Evolutionary conservation across 768 basidiomycete species (phyloP), one percentile per base, ranked within the genome.

Genomic region (Obba rivulosa): DNA sequence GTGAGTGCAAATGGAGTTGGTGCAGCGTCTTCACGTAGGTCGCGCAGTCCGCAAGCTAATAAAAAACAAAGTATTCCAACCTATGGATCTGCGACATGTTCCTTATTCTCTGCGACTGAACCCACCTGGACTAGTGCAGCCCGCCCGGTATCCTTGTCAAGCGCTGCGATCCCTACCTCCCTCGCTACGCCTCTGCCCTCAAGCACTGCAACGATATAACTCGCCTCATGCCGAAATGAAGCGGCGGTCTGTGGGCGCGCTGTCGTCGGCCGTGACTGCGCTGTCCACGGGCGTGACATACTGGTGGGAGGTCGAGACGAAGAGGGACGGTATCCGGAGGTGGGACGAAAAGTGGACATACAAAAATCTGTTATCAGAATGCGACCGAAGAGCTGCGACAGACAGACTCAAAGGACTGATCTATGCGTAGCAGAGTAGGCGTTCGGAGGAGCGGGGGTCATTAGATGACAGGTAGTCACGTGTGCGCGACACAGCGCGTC

Each of bases 11-110:
- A 57, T 88, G 82, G 80, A 92, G 81, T 53, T 92, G 89, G 59
- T 92, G 87, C 17, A 92, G 65, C 0, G 89, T 88, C 64, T 92
- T 92, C 50, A 91, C 83, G 54, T 92, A 94, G 13, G 92, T 92
- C 48, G 88, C 82, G 49, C 85, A 85, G 61, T 96, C 93, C 31
- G 85, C 80, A 24, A 92, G 74, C 89, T 94, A 54, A 5, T 8
- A 20, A 40, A 16, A 40, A 20, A 41, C 22, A 25, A n/a, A n/a
- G n/a, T n/a, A n/a, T n/a, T n/a, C n/a, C n/a, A n/a, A n/a, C n/a
- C n/a, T n/a, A n/a, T n/a, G n/a, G n/a, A n/a, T n/a, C n/a, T n/a
- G n/a, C n/a, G n/a, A 31, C 28, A 5, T 13, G 13, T 31, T 44
- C 43, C 34, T 18, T 48, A 10, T 20, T 17, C n/a, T 41, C 35